Conservation (phyloP, 164 flowering plant species). For the Vitis riparia region DNA sequence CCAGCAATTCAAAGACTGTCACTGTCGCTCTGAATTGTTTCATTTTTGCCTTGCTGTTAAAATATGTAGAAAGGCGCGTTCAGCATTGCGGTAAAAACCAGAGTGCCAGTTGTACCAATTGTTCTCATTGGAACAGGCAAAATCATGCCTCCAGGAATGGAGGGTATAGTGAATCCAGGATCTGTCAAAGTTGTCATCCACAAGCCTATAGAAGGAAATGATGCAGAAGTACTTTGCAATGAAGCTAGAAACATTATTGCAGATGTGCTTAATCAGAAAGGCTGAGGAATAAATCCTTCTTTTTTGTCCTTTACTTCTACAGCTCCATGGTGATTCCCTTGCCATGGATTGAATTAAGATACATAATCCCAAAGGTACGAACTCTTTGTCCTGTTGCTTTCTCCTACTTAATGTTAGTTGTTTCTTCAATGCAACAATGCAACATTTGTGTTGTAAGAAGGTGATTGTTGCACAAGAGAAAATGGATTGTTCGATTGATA, state of each 20-base stretch:
- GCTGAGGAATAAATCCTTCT: slow-evolving; percentile 17
- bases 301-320: neutral
- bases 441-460: too few species aligned
- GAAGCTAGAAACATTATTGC: slow-evolving; percentile 65
- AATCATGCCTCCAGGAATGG: slow-evolving; percentile 90
- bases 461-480: too few species aligned
- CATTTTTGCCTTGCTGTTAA: slow-evolving; percentile 3
- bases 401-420: too few species aligned
- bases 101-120: slow-evolving; percentile 89
- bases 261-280: slow-evolving; percentile 38
- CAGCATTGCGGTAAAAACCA: slow-evolving; percentile 79
- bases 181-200: slow-evolving; percentile 75
- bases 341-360: neutral
- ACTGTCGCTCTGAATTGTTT: neutral
- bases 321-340: neutral
- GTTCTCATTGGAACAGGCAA: slow-evolving; percentile 88
- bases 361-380: slow-evolving; percentile 1
- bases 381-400: neutral
- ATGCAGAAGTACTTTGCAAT: slow-evolving; percentile 57
- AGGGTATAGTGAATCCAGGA: slow-evolving; percentile 61
- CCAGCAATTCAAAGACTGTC: neutral
- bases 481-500: too few species aligned
- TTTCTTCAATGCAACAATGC: too few species aligned
- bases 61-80: slow-evolving; percentile 91
- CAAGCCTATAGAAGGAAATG: slow-evolving; percentile 65